Evolutionary conservation across 208 protist genomes (phyloP).

Genomic region (Crithidia expoeki): DNA sequence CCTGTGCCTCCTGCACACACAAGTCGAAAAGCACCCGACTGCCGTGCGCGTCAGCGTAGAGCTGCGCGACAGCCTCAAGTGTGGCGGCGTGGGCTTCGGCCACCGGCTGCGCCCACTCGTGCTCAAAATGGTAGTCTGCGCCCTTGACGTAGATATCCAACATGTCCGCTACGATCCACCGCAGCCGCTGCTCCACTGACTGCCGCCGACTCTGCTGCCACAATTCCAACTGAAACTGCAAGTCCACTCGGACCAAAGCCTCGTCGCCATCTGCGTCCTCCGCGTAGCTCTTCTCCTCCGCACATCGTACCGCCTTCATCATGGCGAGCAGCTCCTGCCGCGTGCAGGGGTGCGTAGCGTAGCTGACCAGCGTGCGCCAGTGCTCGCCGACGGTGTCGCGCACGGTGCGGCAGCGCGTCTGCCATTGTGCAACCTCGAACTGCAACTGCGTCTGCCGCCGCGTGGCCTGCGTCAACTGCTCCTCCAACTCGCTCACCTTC

Average conservation of each 20-base stretch:
- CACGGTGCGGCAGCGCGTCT: slow-evolving; percentile 30
- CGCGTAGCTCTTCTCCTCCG: slow-evolving; percentile 29
- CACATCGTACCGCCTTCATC: slow-evolving; percentile 31
- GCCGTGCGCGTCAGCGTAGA: slow-evolving; percentile 50
- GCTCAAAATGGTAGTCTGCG: slow-evolving; percentile 36
- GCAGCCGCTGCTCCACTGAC: slow-evolving; percentile 37
- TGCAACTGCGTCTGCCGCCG: slow-evolving; percentile 34
- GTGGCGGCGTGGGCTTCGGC: slow-evolving; percentile 35
- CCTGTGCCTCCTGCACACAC: slow-evolving; percentile 42
- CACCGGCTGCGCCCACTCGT: slow-evolving; percentile 51
- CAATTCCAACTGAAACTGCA: slow-evolving; percentile 34
- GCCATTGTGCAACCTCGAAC: slow-evolving; percentile 23
- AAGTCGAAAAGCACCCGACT: slow-evolving; percentile 47
- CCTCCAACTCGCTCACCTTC: slow-evolving; percentile 32
- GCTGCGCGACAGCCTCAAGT: slow-evolving; percentile 35
- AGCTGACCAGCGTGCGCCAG: slow-evolving; percentile 39
- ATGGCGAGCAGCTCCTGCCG: slow-evolving; percentile 26
- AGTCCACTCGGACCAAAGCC: slow-evolving; percentile 29
- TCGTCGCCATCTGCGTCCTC: slow-evolving; percentile 13
- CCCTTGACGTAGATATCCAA: slow-evolving; percentile 46
- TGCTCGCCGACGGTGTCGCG: slow-evolving; percentile 34
- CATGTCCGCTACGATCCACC: slow-evolving; percentile 56
- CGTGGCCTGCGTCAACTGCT: slow-evolving; percentile 21
- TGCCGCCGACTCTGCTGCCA: slow-evolving; percentile 34
- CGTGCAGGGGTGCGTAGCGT: slow-evolving; percentile 40